Conservation (phyloP, 495 filamentous ascomycete genomes). For the Pyronema domesticum region DNA sequence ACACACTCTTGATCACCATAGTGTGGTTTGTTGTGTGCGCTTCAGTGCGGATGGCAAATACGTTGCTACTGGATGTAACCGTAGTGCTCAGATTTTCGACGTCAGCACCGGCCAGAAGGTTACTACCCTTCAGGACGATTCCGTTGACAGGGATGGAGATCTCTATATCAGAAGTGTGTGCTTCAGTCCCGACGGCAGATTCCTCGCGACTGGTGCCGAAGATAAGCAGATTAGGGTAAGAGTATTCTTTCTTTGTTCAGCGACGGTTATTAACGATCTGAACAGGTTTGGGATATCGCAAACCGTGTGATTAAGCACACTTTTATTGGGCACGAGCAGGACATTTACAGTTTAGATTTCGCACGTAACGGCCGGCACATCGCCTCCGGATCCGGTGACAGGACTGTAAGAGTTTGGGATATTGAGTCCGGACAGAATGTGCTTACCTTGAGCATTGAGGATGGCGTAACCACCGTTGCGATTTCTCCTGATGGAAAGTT, state of each 20-base stretch:
- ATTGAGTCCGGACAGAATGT: slow-evolving; percentile 56
- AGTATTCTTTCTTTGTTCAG: slow-evolving; percentile 4
- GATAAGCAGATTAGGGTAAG: slow-evolving; percentile 80
- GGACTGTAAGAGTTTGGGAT: slow-evolving; percentile 80
- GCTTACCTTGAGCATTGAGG: slow-evolving; percentile 66
- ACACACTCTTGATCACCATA: slow-evolving; percentile 72
- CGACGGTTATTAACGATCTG: not conserved
- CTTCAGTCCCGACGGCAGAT: slow-evolving; percentile 82
- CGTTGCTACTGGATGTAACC: slow-evolving; percentile 76
- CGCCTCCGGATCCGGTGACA: slow-evolving; percentile 73
- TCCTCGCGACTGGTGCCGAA: slow-evolving; percentile 74
- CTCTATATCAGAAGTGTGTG: slow-evolving; percentile 83
- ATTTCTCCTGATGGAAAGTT: slow-evolving; percentile 78
- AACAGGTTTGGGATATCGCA: slow-evolving; percentile 75
- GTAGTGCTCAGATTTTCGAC: slow-evolving; percentile 80
- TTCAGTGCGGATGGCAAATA: slow-evolving; percentile 82
- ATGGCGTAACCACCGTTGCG: slow-evolving; percentile 79
- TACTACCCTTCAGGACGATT: slow-evolving; percentile 64
- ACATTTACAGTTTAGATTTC: slow-evolving; percentile 87
- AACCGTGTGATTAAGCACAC: slow-evolving; percentile 58
- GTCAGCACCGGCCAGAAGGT: slow-evolving; percentile 61
- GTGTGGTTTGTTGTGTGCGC: slow-evolving; percentile 77
- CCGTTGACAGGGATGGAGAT: slow-evolving; percentile 65
- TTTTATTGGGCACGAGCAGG: slow-evolving; percentile 75
- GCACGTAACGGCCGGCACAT: slow-evolving; percentile 73